These are phyloP conservation scores for Vitis vinifera DNA, from an alignment of 164 flowering plant genomes.

Conservation along the genomic window DNA sequence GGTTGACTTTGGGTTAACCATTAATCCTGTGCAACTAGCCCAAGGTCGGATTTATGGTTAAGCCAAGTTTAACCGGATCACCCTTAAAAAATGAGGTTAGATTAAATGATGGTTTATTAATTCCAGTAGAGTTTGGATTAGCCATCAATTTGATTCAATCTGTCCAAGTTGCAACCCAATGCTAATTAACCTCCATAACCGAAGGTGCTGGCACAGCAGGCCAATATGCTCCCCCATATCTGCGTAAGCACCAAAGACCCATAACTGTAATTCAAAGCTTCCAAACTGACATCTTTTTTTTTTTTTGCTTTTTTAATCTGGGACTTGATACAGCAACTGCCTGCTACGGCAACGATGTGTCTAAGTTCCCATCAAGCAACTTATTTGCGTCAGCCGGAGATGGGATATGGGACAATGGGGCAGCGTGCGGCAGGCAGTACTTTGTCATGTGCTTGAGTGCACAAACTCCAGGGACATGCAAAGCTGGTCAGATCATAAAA, in stretches of 20 bases:
- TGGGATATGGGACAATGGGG: slow-evolving; percentile 61
- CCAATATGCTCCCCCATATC: slow-evolving; percentile 37
- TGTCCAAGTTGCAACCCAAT: too few relatives aligned
- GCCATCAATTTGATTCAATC: too few relatives aligned
- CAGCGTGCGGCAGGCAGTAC: slow-evolving; percentile 50
- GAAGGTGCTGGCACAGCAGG: slow-evolving; percentile 42
- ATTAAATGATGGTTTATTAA: too few relatives aligned
- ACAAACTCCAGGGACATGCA: slow-evolving; percentile 21
- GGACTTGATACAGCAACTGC: slow-evolving; percentile 38
- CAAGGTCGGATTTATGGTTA: too few relatives aligned
- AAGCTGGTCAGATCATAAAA: slow-evolving; percentile 24
- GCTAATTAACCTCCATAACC: too few relatives aligned
- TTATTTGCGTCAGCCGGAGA: slow-evolving; percentile 54
- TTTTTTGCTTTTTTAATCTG: neutral
- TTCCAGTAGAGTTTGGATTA: too few relatives aligned
- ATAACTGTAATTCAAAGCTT: too few relatives aligned
- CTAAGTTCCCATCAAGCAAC: slow-evolving; percentile 35
- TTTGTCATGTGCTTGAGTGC: slow-evolving; percentile 44
- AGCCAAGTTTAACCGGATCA: too few relatives aligned
- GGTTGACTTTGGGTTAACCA: too few relatives aligned
- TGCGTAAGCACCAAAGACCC: slow-evolving; percentile 27
- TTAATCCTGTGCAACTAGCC: too few relatives aligned
- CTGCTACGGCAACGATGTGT: slow-evolving; percentile 32
- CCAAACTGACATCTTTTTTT: neutral
- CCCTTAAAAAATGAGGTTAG: too few relatives aligned